phyloP scores from a whole-genome alignment of 106 monocot species.

The Dendrobium nobile region DNA sequence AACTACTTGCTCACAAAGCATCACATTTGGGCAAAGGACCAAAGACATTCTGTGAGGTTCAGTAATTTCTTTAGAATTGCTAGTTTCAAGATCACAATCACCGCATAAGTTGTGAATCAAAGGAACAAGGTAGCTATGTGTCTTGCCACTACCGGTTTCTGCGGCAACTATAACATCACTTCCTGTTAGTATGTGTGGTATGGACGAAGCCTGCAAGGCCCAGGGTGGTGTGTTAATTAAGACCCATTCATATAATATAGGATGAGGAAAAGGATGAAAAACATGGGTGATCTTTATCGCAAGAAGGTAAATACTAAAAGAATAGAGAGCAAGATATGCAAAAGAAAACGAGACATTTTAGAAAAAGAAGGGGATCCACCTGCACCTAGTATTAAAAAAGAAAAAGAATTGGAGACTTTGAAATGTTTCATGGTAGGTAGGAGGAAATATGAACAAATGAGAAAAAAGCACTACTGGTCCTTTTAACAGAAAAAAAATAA shows the following conservation, averaged over 20 bases:
- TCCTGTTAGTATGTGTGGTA: constrained; percentile 75
- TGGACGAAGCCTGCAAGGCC: constrained; percentile 64
- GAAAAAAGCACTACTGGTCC: not conserved
- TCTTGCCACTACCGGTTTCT: constrained; percentile 98
- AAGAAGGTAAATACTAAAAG: not conserved
- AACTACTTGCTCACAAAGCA: constrained; percentile 95
- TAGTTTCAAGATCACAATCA: constrained; percentile 10
- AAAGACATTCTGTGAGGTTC: constrained; percentile 28
- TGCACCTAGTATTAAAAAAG: not conserved
- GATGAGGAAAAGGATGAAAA: not conserved
- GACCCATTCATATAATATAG: not conserved
- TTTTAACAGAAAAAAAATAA: not conserved
- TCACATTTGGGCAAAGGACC: constrained; percentile 93
- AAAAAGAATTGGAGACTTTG: not conserved
- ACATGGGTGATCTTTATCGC: not conserved
- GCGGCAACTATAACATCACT: constrained; percentile 88
- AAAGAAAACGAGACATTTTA: not conserved
- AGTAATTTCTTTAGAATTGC: constrained; percentile 8
- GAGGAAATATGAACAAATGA: not conserved
- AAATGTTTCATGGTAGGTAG: not conserved
- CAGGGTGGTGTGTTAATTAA: not conserved
- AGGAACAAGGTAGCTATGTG: constrained; percentile 87
- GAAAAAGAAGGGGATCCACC: not conserved
- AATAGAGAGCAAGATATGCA: not conserved
- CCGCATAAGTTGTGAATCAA: constrained; percentile 57